These are phyloP conservation scores for Primulina tabacum DNA, from an alignment of 257 asterid genomes.

Conservation along the genomic window DNA sequence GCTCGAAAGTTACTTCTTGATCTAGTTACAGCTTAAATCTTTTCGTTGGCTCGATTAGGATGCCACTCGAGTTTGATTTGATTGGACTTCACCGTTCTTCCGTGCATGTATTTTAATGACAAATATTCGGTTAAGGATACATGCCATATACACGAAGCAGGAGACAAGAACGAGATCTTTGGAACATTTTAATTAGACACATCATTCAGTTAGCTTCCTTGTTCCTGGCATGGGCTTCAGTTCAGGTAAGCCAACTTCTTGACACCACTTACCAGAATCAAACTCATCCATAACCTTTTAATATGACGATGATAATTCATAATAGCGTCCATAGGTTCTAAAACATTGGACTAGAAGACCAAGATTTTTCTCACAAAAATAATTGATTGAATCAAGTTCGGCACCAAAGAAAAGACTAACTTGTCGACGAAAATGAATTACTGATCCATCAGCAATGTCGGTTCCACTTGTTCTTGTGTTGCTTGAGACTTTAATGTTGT, in stretches of 20 bases:
- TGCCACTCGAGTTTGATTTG: background rate
- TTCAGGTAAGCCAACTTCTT: background rate
- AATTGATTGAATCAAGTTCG: constrained; percentile 17
- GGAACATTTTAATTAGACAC: background rate
- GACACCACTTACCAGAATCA: background rate
- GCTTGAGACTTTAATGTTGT: constrained; percentile 40
- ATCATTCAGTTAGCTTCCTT: background rate
- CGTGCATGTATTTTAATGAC: no score
- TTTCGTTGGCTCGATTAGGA: background rate
- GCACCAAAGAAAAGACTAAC: constrained; percentile 16
- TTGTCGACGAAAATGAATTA: constrained; percentile 14
- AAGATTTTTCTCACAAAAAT: background rate
- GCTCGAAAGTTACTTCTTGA: no score
- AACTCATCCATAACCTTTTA: background rate
- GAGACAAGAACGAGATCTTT: background rate
- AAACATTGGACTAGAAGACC: background rate
- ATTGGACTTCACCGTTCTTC: no score
- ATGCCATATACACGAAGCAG: background rate
- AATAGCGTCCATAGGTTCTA: background rate
- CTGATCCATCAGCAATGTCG: constrained; percentile 28
- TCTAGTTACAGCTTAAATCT: no score
- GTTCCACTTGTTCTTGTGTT: constrained; percentile 42
- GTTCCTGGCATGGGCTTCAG: background rate
- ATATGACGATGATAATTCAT: background rate
- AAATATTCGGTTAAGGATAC: no score